A percentile compares a stretch with the other conserved stretches of the same genome.
Evolutionary conservation across 2,329 filamentous ascomycete species (phyloP).

Genomic region (Penicillium vulpinum): DNA sequence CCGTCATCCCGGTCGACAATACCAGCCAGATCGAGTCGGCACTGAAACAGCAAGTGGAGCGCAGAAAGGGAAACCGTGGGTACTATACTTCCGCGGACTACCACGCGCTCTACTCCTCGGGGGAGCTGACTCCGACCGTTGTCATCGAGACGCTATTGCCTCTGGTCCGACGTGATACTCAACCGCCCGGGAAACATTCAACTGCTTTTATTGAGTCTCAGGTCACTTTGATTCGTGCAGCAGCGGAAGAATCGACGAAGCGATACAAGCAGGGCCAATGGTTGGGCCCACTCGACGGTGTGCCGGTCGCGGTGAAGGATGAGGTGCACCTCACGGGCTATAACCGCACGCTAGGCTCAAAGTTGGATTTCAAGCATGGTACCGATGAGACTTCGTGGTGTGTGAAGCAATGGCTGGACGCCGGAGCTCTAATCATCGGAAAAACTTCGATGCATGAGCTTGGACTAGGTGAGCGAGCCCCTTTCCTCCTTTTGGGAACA

Average conservation of each 20-base stretch:
- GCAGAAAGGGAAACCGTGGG: slow-evolving; percentile 39
- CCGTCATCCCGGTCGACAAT: slow-evolving; percentile 51
- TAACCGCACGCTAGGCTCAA: slow-evolving; percentile 64
- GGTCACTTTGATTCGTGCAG: slow-evolving; percentile 61
- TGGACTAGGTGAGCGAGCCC: slow-evolving; percentile 66
- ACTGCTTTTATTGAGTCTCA: slow-evolving; percentile 71
- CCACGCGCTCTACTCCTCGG: slow-evolving; percentile 69
- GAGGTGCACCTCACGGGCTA: slow-evolving; percentile 73
- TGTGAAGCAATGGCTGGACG: slow-evolving; percentile 68
- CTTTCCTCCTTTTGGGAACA: too few relatives aligned
- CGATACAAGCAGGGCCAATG: slow-evolving; percentile 68
- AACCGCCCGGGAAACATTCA: slow-evolving; percentile 61
- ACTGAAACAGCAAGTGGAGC: slow-evolving; percentile 34
- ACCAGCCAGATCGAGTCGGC: slow-evolving; percentile 16
- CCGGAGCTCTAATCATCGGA: slow-evolving; percentile 72
- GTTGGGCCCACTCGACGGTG: slow-evolving; percentile 72
- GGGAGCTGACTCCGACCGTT: slow-evolving; percentile 68
- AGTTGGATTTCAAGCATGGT: slow-evolving; percentile 56
- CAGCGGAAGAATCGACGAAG: slow-evolving; percentile 71
- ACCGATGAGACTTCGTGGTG: slow-evolving; percentile 66
- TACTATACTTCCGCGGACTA: slow-evolving; percentile 76
- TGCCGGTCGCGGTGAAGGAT: slow-evolving; percentile 82
- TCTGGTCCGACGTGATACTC: slow-evolving; percentile 63
- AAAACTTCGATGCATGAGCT: slow-evolving; percentile 81
- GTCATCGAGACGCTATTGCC: slow-evolving; percentile 72